Evolutionary conservation across 441 rosid genomes (phyloP).

Genomic region (Daphne laureola): DNA sequence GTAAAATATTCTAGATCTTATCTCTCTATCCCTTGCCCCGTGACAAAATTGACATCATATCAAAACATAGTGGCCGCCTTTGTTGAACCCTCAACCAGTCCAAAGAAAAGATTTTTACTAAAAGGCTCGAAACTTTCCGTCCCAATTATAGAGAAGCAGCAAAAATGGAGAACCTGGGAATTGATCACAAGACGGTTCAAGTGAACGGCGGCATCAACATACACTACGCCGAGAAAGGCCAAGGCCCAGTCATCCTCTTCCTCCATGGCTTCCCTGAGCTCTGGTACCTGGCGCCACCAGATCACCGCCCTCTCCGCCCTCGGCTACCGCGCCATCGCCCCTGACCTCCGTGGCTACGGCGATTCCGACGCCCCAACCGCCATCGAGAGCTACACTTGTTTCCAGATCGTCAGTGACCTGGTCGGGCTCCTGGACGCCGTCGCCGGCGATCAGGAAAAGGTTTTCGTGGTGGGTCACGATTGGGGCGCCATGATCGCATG

Average conservation of each 20-base stretch:
- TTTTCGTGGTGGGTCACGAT: constrained; percentile 30
- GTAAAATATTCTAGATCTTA: too few relatives aligned
- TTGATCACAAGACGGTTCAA: constrained; percentile 5
- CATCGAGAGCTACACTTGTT: constrained; percentile 11
- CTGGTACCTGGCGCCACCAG: constrained; percentile 74
- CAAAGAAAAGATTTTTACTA: too few relatives aligned
- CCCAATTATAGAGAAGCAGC: too few relatives aligned
- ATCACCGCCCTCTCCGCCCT: constrained; percentile 37
- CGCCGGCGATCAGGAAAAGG: constrained; percentile 15
- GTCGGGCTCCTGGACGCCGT: constrained; percentile 25
- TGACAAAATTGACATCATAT: too few relatives aligned
- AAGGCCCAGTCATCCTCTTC: constrained; percentile 46
- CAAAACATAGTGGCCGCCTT: too few relatives aligned
- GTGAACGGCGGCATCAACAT: constrained; percentile 50
- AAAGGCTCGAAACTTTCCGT: too few relatives aligned
- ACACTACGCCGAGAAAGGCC: constrained; percentile 49
- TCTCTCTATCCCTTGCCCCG: too few relatives aligned
- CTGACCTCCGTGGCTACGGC: constrained; percentile 61
- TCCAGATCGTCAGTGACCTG: constrained; percentile 29
- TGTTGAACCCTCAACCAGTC: too few relatives aligned
- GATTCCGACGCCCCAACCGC: constrained; percentile 33
- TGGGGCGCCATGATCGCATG: constrained; percentile 29
- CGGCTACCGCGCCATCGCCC: constrained; percentile 63
- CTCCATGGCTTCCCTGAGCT: constrained; percentile 76
- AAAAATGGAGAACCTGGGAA: not conserved